Evolutionary conservation across 108 stramenopile genomes (phyloP), one percentile per base, ranked within the genome.

Genomic region (Parmales sp.): DNA sequence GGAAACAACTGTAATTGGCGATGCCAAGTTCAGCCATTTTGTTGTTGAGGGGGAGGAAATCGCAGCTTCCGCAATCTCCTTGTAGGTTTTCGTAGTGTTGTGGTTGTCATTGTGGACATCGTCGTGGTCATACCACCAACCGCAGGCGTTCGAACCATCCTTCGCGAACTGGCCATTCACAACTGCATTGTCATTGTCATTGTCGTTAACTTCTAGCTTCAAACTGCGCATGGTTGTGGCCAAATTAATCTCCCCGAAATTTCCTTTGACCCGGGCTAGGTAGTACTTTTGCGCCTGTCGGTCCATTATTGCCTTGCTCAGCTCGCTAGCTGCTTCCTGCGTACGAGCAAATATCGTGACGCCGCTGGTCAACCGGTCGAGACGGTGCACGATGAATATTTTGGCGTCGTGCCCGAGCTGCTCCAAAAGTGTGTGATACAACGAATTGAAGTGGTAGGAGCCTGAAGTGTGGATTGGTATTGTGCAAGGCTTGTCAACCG

Each of bases 381-480:
- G 45, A 41, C 77, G 77, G 76, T 78, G 77, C 23, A 45, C 69
- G 16, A n/a, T n/a, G n/a, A n/a, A n/a, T n/a, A n/a, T n/a, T 11
- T 63, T 37, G 6, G 50, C 11, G 2, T 2, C 2, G 51, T 25
- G 38, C 7, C 25, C 31, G 18, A 25, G 20, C 25, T 72, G 67
- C 16, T 49, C 38, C n/a, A 50, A 37, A 16, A 72, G 66, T 8
- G 68, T 38, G 36, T 29, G 38, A 25, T 46, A 28, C 18, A 72
- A 51, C 26, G 72, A 38, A 51, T 72, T 72, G 39, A 31, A 28
- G 37, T 63, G 66, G 65, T 76, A 80, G 25, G 74, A 67, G 37
- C 81, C 81, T 41, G 74, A 82, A 1, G 81, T 73, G 31, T 82
- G 81, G 16, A 82, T 69, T 26, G 79, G 74, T 22, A 80, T 29